phyloP scores from a whole-genome alignment of 495 filamentous ascomycete species.

The Xylaria grammica region DNA sequence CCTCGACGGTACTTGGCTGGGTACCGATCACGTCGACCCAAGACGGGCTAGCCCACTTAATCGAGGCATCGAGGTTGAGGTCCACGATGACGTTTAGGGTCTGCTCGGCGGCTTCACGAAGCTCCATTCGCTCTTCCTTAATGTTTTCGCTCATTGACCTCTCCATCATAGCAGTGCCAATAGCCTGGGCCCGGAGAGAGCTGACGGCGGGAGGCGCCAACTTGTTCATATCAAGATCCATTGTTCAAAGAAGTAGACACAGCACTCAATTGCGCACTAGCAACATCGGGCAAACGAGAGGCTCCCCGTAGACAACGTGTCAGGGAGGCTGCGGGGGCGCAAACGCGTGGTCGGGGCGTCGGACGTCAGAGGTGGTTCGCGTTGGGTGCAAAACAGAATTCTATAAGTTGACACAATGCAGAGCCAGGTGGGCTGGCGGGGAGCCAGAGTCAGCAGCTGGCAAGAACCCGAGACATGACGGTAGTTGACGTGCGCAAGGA shows the following conservation, averaged over 20 bases:
- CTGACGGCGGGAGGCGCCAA: conserved; percentile 54
- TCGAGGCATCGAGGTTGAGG: conserved; percentile 81
- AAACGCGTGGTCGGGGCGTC: conserved; percentile 34
- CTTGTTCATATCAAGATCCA: conserved; percentile 48
- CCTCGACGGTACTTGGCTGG: conserved; percentile 70
- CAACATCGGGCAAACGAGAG: conserved; percentile 32
- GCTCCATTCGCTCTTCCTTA: conserved; percentile 80
- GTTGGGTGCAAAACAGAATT: conserved; percentile 12
- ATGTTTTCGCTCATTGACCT: conserved; percentile 60
- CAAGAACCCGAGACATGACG: conserved; percentile 56
- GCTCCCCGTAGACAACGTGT: conserved; percentile 24
- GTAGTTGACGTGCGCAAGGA: conserved; percentile 38
- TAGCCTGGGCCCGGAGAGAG: conserved; percentile 53
- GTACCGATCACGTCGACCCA: conserved; percentile 94
- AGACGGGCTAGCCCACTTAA: conserved; percentile 96
- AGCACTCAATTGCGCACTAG: conserved; percentile 35
- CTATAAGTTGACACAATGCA: conserved; percentile 34
- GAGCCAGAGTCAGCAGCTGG: conserved; percentile 55
- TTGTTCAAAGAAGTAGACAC: conserved; percentile 36
- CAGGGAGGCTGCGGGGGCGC: conserved; percentile 21
- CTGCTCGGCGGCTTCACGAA: conserved; percentile 94
- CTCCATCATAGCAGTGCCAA: conserved; percentile 56
- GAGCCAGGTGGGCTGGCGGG: conserved; percentile 49
- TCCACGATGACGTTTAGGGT: conserved; percentile 95
- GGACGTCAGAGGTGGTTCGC: conserved; percentile 23